Percentiles rank a stretch among this genome's conserved stretches.
phyloP scores from a whole-genome alignment of 75 land plant genomes.

The Sequoiadendron giganteum region DNA sequence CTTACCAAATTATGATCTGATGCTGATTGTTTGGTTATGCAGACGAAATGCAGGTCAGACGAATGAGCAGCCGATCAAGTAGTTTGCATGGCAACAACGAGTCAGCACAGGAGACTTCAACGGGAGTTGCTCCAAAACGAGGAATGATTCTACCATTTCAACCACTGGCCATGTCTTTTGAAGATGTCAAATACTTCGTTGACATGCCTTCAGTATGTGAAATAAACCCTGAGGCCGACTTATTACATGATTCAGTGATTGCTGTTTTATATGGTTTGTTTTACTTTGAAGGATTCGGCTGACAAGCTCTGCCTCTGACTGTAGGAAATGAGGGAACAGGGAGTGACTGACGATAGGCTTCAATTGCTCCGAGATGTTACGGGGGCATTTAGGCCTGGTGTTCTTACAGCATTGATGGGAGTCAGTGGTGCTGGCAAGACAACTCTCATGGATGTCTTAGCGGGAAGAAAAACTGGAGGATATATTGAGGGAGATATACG shows the following conservation, averaged over 20 bases:
- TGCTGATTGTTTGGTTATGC: background rate
- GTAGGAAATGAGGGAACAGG: slow-evolving; percentile 87
- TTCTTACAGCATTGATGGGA: slow-evolving; percentile 82
- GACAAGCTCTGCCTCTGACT: background rate
- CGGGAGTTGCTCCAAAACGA: slow-evolving; percentile 54
- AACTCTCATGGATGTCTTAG: slow-evolving; percentile 88
- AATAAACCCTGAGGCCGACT: background rate
- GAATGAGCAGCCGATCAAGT: slow-evolving; percentile 33
- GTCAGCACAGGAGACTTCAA: slow-evolving; percentile 22
- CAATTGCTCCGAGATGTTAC: slow-evolving; percentile 62
- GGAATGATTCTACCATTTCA: slow-evolving; percentile 89
- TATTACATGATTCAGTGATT: background rate
- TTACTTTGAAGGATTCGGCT: slow-evolving; percentile 1
- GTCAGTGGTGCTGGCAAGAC: slow-evolving; percentile 98
- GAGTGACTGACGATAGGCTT: slow-evolving; percentile 65
- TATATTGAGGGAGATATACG: slow-evolving; percentile 83
- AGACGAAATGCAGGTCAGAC: slow-evolving; percentile 13
- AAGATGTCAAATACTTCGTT: slow-evolving; percentile 77
- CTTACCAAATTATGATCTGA: background rate
- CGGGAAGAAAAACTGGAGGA: slow-evolving; percentile 86
- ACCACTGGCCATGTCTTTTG: slow-evolving; percentile 82
- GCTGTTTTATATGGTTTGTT: background rate
- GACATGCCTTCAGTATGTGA: slow-evolving; percentile 68
- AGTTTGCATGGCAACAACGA: background rate
- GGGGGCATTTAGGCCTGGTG: slow-evolving; percentile 80